Percentiles rank a stretch among this genome's conserved stretches.
These are phyloP conservation scores for Candida silvicultrix DNA, from an alignment of 805 yeast genomes.

Conservation along the genomic window DNA sequence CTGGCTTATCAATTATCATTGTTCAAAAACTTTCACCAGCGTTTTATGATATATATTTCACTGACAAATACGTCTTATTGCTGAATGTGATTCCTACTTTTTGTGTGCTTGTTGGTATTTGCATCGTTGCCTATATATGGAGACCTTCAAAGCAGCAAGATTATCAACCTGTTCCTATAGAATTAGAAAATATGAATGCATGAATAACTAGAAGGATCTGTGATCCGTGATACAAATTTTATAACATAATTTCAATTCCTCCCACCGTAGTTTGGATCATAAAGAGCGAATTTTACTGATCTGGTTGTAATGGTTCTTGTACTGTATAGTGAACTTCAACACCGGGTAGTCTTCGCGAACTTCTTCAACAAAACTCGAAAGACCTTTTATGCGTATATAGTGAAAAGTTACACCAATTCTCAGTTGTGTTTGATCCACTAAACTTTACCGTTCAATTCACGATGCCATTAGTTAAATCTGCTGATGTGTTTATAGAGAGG, in stretches of 20 bases:
- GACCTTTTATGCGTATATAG: no score
- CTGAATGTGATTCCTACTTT: background rate
- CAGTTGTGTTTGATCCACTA: no score
- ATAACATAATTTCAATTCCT: no score
- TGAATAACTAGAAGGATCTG: background rate
- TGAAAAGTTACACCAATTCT: background rate
- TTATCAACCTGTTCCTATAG: background rate
- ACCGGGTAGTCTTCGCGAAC: no score
- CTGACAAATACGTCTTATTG: background rate
- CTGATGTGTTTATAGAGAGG: slow-evolving; percentile 18
- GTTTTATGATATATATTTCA: background rate
- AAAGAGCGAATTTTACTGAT: no score
- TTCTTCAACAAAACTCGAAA: no score
- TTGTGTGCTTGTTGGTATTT: background rate
- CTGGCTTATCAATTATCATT: background rate
- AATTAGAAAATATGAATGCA: background rate
- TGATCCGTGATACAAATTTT: no score
- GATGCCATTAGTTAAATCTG: slow-evolving; percentile 16
- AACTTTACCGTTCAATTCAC: no score
- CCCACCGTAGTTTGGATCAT: no score
- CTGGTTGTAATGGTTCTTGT: no score
- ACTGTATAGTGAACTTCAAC: no score
- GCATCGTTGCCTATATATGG: background rate
- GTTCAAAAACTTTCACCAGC: background rate
- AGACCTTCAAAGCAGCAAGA: background rate